phyloP scores from a whole-genome alignment of 352 stramenopile genomes.

The Pilasporangium apinafurcum region DNA sequence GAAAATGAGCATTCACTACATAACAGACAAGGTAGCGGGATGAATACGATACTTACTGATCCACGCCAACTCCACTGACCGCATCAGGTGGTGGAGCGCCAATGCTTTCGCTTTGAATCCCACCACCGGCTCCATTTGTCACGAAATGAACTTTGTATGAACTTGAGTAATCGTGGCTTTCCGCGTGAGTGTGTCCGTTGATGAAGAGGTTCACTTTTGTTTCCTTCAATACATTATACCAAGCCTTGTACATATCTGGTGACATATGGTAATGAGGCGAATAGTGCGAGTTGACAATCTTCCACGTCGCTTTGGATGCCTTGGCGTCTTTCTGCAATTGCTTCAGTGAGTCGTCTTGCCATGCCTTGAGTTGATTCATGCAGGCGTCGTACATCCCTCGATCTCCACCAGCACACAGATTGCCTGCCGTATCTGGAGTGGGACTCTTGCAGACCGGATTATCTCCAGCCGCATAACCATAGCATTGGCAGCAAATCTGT shows the following conservation, averaged over 20 bases:
- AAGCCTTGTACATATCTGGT: conserved; percentile 44
- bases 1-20: neutral
- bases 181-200: conserved; percentile 66
- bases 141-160: conserved; percentile 67
- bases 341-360: conserved; percentile 44
- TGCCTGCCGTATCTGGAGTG: conserved; percentile 24
- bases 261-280: conserved; percentile 64
- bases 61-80: conserved; percentile 10
- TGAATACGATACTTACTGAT: conserved; percentile 5
- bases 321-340: conserved; percentile 39
- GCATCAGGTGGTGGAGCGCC: conserved; percentile 32
- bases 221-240: conserved; percentile 44
- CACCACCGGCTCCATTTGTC: conserved; percentile 61
- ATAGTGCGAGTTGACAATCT: conserved; percentile 68
- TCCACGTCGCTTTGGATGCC: conserved; percentile 51
- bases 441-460: conserved; percentile 31
- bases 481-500: conserved; percentile 75
- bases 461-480: conserved; percentile 35
- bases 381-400: conserved; percentile 52
- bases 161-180: conserved; percentile 50
- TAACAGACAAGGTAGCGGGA: neutral
- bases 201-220: conserved; percentile 46
- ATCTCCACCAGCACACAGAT: conserved; percentile 40
- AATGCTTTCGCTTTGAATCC: conserved; percentile 67
- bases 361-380: conserved; percentile 41